Percentiles rank a stretch among this genome's conserved stretches.
Evolutionary conservation across 768 basidiomycete species (phyloP).

Genomic region (Neoboletus subvelutipes): DNA sequence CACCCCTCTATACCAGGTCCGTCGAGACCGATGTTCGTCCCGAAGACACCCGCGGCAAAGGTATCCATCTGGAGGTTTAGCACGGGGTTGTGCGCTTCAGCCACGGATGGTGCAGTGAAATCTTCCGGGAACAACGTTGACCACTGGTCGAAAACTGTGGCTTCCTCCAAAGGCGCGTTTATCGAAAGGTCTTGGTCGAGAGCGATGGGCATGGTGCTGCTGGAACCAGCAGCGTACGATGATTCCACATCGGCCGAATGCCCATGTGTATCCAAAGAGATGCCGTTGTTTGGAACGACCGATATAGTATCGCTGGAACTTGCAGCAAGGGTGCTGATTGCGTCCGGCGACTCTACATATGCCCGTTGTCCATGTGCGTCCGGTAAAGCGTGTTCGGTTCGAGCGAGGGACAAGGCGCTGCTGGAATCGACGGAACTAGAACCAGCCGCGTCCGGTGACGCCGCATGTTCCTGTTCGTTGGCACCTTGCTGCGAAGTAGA

Average conservation of each 20-base stretch:
- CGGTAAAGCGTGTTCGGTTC: background rate
- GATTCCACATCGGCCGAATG: background rate
- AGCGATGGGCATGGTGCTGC: background rate
- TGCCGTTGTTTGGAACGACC: background rate
- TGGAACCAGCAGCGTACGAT: background rate
- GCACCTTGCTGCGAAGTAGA: background rate
- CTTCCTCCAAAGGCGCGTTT: too few species aligned
- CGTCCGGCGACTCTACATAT: background rate
- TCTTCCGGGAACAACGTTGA: background rate
- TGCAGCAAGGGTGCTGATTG: background rate
- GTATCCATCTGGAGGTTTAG: background rate
- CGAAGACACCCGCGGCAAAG: constrained; percentile 8
- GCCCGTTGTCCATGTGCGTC: background rate
- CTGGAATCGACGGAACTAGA: background rate
- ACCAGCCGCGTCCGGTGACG: background rate
- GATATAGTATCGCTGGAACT: background rate
- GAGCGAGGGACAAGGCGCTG: background rate
- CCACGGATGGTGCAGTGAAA: too few species aligned
- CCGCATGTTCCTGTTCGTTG: background rate
- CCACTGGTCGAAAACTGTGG: too few species aligned
- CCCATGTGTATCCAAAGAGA: too few species aligned
- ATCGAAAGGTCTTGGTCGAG: background rate
- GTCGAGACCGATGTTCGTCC: background rate
- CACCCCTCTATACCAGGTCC: background rate
- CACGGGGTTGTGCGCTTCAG: background rate